phyloP scores from a whole-genome alignment of 1,284 basidiomycete genomes.

The Taiwanofungus camphoratus region DNA sequence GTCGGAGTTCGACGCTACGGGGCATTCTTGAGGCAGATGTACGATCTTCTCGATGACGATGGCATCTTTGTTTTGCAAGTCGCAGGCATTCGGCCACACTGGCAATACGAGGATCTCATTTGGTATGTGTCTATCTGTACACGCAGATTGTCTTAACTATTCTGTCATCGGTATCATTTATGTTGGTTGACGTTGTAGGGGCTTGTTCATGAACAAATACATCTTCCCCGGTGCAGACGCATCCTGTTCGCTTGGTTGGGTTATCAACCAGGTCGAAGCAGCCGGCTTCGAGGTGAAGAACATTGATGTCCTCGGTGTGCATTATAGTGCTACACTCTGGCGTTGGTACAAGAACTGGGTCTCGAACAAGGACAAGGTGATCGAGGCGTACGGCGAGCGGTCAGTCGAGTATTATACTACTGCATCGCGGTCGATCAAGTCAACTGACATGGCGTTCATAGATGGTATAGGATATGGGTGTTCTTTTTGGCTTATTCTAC shows the following conservation, averaged over 20 bases:
- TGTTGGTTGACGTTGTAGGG: constrained; percentile 38
- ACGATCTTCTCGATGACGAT: constrained; percentile 91
- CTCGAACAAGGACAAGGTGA: constrained; percentile 82
- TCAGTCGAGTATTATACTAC: constrained; percentile 17
- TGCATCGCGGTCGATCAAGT: background rate
- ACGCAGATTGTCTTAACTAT: background rate
- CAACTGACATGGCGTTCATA: constrained; percentile 9
- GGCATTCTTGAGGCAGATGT: constrained; percentile 87
- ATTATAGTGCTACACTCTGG: constrained; percentile 93
- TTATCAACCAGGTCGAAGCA: constrained; percentile 79
- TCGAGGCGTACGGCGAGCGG: constrained; percentile 86
- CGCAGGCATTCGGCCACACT: constrained; percentile 86
- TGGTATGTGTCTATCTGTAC: constrained; percentile 47
- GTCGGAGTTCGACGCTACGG: constrained; percentile 94
- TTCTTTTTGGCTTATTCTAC: constrained; percentile 85
- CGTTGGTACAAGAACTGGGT: constrained; percentile 97
- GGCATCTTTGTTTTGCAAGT: constrained; percentile 96
- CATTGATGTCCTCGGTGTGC: constrained; percentile 94
- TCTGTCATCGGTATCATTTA: background rate
- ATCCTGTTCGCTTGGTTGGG: constrained; percentile 93
- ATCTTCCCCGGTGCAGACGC: constrained; percentile 98
- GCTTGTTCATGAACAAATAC: constrained; percentile 94
- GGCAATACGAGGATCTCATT: constrained; percentile 98
- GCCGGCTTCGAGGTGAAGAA: constrained; percentile 98
- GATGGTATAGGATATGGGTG: constrained; percentile 86